phyloP scores from a whole-genome alignment of 148 eudicot species.

The Nepenthes mirabilis region DNA sequence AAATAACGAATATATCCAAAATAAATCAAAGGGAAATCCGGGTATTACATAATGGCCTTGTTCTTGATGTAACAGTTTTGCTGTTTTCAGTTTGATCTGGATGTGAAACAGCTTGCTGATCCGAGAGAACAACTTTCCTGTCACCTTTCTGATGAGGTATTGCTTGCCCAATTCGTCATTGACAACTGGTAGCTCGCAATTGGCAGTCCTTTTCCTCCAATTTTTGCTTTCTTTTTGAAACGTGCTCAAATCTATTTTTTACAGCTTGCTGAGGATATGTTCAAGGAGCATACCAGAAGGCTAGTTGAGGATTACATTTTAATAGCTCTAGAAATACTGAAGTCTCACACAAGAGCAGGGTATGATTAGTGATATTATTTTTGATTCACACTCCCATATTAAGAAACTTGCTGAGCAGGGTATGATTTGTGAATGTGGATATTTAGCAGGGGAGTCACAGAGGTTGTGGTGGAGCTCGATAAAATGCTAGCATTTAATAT shows the following conservation, averaged over 20 bases:
- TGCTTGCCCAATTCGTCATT: background rate
- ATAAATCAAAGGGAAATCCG: too few species aligned
- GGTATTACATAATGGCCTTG: background rate
- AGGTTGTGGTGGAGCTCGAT: constrained; percentile 63
- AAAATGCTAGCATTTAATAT: constrained; percentile 55
- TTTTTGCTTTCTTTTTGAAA: background rate
- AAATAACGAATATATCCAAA: too few species aligned
- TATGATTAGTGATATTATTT: constrained; percentile 17
- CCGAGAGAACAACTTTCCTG: constrained; percentile 67
- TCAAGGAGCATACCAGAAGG: constrained; percentile 65
- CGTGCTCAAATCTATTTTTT: constrained; percentile 9
- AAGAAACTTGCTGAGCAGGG: background rate
- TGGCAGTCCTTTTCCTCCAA: background rate
- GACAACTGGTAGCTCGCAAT: background rate
- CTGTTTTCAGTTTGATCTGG: constrained; percentile 32
- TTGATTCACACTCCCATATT: background rate
- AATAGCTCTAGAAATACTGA: constrained; percentile 41
- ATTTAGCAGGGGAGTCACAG: constrained; percentile 42
- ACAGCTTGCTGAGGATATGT: constrained; percentile 81
- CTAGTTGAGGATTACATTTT: constrained; percentile 72
- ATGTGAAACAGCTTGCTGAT: constrained; percentile 45
- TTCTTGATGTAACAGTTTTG: background rate
- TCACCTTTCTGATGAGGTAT: constrained; percentile 86
- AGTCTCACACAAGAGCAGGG: constrained; percentile 62
- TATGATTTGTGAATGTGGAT: background rate